Evolutionary conservation across 257 asterid genomes (phyloP).

Genomic region (Henckelia pumila): DNA sequence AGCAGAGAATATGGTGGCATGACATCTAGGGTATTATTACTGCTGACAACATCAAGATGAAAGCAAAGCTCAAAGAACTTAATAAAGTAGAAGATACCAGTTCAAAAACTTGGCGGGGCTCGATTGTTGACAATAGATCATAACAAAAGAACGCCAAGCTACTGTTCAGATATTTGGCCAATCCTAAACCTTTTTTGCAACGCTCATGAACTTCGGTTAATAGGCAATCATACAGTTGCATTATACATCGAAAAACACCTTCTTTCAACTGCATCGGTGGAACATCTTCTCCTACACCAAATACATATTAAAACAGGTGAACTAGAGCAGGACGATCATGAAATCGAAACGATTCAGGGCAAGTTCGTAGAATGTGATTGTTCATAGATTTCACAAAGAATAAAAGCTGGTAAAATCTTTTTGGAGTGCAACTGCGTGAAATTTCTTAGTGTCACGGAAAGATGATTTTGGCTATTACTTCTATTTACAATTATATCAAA

Average conservation of each 20-base stretch:
- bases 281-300: slow-evolving; percentile 77
- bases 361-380: slow-evolving; percentile 14
- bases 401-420: not conserved
- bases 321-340: slow-evolving; percentile 17
- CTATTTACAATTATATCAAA: not conserved
- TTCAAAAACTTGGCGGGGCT: slow-evolving; percentile 99
- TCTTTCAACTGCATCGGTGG: slow-evolving; percentile 99
- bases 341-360: not conserved
- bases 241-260: slow-evolving; percentile 92
- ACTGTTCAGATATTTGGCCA: slow-evolving; percentile 94
- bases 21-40: slow-evolving; percentile 4
- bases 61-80: slow-evolving; percentile 19
- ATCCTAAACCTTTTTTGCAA: slow-evolving; percentile 90
- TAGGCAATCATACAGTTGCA: slow-evolving; percentile 93
- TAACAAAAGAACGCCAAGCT: slow-evolving; percentile 98
- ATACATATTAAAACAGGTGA: not conserved
- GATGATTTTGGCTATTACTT: not conserved
- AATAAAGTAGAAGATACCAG: slow-evolving; percentile 57
- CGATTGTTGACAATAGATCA: slow-evolving; percentile 86
- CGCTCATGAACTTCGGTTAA: slow-evolving; percentile 99
- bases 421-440: not conserved
- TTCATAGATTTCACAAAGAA: not conserved
- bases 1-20: slow-evolving; percentile 10
- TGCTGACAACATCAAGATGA: slow-evolving; percentile 8
- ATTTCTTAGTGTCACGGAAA: no score